phyloP scores from a whole-genome alignment of 2,329 filamentous ascomycete genomes.

The Beauveria rudraprayagi region DNA sequence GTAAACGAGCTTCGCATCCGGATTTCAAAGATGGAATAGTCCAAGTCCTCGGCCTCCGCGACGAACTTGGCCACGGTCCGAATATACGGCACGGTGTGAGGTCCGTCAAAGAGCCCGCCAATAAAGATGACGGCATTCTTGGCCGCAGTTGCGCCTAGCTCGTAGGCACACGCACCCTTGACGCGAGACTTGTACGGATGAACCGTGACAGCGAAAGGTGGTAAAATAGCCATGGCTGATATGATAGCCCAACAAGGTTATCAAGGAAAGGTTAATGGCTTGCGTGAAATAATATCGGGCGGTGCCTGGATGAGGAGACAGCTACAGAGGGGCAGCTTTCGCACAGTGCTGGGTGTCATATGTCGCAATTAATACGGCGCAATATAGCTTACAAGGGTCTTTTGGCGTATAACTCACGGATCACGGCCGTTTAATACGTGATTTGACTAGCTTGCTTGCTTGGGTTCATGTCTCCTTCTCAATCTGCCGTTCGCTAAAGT shows the following conservation, averaged over 20 bases:
- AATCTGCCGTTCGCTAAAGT: too few relatives aligned
- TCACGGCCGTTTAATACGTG: too few relatives aligned
- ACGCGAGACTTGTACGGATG: constrained; percentile 38
- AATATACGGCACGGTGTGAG: constrained; percentile 55
- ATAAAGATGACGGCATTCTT: constrained; percentile 60
- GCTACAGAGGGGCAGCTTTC: neutral
- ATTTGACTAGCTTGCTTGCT: too few relatives aligned
- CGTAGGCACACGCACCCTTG: constrained; percentile 37
- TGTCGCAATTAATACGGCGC: too few relatives aligned
- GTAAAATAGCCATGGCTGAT: constrained; percentile 18
- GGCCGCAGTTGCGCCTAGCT: constrained; percentile 32
- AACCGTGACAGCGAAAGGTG: constrained; percentile 35
- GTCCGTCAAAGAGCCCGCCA: constrained; percentile 62
- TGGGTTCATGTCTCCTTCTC: too few relatives aligned
- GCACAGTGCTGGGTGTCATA: neutral
- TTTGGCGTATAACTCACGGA: too few relatives aligned
- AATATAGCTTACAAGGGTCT: too few relatives aligned
- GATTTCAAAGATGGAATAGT: constrained; percentile 49
- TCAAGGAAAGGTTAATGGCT: neutral
- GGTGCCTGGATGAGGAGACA: neutral
- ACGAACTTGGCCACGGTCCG: constrained; percentile 38
- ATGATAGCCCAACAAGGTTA: neutral
- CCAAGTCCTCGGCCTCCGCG: constrained; percentile 27
- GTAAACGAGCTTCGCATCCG: constrained; percentile 46
- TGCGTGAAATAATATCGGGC: neutral